Evolutionary conservation across 306 rosid species (phyloP), one percentile per base, ranked within the genome.

Genomic region (Lablab purpureus): DNA sequence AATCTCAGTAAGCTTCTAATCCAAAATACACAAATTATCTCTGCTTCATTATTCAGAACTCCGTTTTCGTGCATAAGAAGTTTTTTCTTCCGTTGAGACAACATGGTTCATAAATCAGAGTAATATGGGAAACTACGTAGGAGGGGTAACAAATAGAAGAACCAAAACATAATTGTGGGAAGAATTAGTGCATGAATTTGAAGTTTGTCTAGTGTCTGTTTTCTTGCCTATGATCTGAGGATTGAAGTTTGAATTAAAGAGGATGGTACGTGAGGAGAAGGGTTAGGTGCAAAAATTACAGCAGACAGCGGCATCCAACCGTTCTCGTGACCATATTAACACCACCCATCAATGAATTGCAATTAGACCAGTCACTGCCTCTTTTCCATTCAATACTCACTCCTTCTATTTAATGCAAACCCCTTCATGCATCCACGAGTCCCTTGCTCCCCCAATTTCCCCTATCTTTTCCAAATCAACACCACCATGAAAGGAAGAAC

Each of bases 281-380:
- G 30, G 85, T 81, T 89, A 59, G 89, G 93, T 91, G 81, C 82
- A 67, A 10, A 62, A 85, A 83, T 84, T 63, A 89, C 50, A 73
- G 67, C 34, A 79, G 83, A 87, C 81, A 84, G 84, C 78, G 79
- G 77, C 84, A 50, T 87, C 87, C 90, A 86, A 86, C 93, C 64
- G 91, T 49, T 60, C 78, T 70, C 84, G 83, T 85, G 85, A 84
- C 71, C 83, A 21, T 46, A 79, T 79, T 84, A 83, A 80, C 78
- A 67, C 49, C 85, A 56, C 21, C 83, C 78, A 80, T 90, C 80
- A 89, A 89, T 89, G 81, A 56, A 47, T 63, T 15, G 3, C 67
- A 3, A 4, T 76, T 40, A 79, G 74, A 46, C 76, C 81, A 58
- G 25, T 85, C 84, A 51, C 78, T 23, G 2, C 75, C 71, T 4